Conservation (phyloP, 352 stramenopile genomes). For the Phytophthora vignae region DNA sequence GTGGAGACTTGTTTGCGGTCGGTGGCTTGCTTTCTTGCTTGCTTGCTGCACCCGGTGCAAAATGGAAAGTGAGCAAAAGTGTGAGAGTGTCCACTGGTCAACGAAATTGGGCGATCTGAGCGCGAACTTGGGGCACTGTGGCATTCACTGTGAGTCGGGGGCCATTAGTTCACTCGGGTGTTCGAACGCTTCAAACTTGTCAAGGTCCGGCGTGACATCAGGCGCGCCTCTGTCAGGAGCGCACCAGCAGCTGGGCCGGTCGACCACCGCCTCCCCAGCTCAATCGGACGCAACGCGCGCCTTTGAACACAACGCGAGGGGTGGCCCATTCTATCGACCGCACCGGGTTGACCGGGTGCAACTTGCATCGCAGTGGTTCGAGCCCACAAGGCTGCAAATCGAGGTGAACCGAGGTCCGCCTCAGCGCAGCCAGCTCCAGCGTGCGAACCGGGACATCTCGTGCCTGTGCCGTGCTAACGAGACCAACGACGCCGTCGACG, state of each 20-base stretch:
- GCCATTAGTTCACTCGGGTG: background rate
- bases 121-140: background rate
- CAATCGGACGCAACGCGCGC: background rate
- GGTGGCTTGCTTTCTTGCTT: background rate
- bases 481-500: background rate
- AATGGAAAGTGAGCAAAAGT: slow-evolving; percentile 20
- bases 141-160: background rate
- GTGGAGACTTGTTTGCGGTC: slow-evolving; percentile 1
- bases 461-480: background rate
- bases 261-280: background rate
- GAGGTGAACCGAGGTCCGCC: slow-evolving; percentile 2
- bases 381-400: slow-evolving; percentile 11
- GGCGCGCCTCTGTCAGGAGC: background rate
- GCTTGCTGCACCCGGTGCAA: slow-evolving; percentile 6
- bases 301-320: too few species aligned
- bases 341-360: too few species aligned
- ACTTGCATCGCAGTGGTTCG: background rate
- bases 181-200: background rate
- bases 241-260: background rate
- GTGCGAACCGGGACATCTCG: slow-evolving; percentile 18
- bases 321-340: too few species aligned
- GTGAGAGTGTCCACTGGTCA: background rate
- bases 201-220: background rate
- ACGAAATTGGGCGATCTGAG: too few species aligned
- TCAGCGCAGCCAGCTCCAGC: slow-evolving; percentile 6